Base-by-base conservation (phyloP, 1,284 basidiomycete species). In the Trichosporon sp. region DNA sequence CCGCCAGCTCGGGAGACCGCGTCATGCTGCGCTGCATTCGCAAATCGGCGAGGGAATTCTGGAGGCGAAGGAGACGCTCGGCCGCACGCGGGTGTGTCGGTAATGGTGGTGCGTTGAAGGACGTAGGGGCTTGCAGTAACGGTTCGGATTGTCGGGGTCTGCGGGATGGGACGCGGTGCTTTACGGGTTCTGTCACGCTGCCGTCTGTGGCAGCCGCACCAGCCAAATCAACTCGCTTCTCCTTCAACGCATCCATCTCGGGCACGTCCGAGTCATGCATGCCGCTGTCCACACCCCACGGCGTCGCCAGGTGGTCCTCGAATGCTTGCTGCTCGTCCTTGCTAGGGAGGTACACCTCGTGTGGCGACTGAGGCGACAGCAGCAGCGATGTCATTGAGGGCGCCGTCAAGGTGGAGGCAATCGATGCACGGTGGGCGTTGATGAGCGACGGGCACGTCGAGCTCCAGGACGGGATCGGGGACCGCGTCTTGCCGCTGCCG, bases 371-470 rank as follows among this genome's bases (percentile, higher is more conserved):
- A 2, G 73, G 73, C n/a, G 73, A 74, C 46, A 74, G 51, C 31
- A 74, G 40, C 40, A 74, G 48, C 26, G 67, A 69, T 0, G 73
- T 74, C 67, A 70, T 71, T 10, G 73, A 74, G n/a, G 73, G 71
- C 21, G 73, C 73, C 1, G 73, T 74, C 38, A 74, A 51, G 5
- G 73, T 74, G 32, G 73, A 74, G 38, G 71, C 73, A n/a, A 74
- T 14, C 8, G 73, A 74, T 38, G 71, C 73, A 51, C 73, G 73
- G 61, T 74, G 73, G 8, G 59, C 31, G 69, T 72, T 12, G 69
- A 71, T 3, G 72, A 72, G 69, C 5, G 73, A 74, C 1, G 73
- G 73, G 66, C 73, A 74, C 6, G 71, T 74, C 43, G 73, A 74
- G 37, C 67, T 69, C 73, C 73, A 74, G 1, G 73, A 74, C 0